phyloP scores from a whole-genome alignment of 2,329 filamentous ascomycete species.

The Trichoderma brevicompactum region DNA sequence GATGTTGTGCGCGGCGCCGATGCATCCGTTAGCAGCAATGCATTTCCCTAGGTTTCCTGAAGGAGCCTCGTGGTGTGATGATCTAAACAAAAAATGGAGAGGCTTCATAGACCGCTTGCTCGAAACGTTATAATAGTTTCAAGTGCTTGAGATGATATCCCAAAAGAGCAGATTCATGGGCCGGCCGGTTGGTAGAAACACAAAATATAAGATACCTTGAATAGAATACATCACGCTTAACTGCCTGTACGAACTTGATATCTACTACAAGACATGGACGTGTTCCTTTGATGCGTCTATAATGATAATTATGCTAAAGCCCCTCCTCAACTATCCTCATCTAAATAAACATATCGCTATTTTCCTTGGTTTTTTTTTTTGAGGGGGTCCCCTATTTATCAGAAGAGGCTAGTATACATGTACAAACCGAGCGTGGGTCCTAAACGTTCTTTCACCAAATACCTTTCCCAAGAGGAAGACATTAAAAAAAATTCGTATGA shows the following conservation, averaged over 20 bases:
- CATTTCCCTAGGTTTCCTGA: neutral
- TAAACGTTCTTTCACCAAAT: neutral
- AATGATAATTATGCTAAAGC: constrained; percentile 8
- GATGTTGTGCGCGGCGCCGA: neutral
- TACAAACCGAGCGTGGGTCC: constrained; percentile 15
- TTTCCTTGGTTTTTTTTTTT: neutral
- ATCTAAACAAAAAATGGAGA: constrained; percentile 4
- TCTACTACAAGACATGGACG: no score
- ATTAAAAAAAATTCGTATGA: neutral
- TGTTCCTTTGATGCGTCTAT: neutral
- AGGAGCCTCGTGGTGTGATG: neutral
- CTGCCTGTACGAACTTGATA: neutral
- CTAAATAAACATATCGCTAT: constrained; percentile 21
- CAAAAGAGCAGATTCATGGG: neutral
- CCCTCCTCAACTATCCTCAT: neutral
- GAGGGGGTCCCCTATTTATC: neutral
- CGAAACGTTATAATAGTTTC: constrained; percentile 5
- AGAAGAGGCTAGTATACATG: constrained; percentile 19
- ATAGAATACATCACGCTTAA: constrained; percentile 21
- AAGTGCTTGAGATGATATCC: neutral
- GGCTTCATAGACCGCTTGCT: constrained; percentile 8
- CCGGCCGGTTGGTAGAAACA: neutral
- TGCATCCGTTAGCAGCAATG: neutral
- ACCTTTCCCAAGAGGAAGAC: no score
- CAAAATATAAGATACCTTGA: neutral